Base-by-base conservation (phyloP, 2,329 filamentous ascomycete genomes). In the Microcyclosporella mali region DNA sequence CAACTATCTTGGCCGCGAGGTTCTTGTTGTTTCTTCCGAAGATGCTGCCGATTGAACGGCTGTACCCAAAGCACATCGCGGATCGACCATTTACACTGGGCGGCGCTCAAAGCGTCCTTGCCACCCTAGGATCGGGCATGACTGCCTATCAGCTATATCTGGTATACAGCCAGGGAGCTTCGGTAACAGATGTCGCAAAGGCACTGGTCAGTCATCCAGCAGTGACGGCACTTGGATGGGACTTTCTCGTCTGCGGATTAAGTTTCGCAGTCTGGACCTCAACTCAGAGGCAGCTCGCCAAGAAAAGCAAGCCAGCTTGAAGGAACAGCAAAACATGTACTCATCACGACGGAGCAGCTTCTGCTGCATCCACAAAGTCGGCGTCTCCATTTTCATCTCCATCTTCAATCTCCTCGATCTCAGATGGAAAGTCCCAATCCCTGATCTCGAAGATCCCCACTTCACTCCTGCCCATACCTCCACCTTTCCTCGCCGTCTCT, bases 131-230 rank as follows among this genome's bases (percentile, higher is more conserved):
- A n/a, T n/a, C n/a, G n/a, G 42, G 45, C 8, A 46, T 48, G 45
- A 43, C 41, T 1, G 37, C 41, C 2, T 32, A 50, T 32, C 41
- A 38, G 15, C 27, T 28, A 6, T 33, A 35, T 10, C 21, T 46
- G 27, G 33, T 41, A 3, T 16, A 40, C 21, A 40, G 35, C 28
- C 21, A 37, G 25, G 34, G 11, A 21, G 37, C 34, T 14, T 31
- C 28, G 9, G 16, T 43, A 7, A 15, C 2, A 19, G 40, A 44
- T 17, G 21, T 25, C 21, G 32, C 49, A n/a, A 30, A 32, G 12
- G 50, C 49, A n/a, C 31, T 63, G 10, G 46, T 51, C 28, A 50
- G 45, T 35, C 60, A 62, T 42, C 60, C 60, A 8, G 59, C 61
- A 6, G 61, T 63, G 6, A 55, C 50, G 15, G 35, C 58, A 6